phyloP scores from a whole-genome alignment of 2,329 filamentous ascomycete genomes.

The Cytospora schulzeri region DNA sequence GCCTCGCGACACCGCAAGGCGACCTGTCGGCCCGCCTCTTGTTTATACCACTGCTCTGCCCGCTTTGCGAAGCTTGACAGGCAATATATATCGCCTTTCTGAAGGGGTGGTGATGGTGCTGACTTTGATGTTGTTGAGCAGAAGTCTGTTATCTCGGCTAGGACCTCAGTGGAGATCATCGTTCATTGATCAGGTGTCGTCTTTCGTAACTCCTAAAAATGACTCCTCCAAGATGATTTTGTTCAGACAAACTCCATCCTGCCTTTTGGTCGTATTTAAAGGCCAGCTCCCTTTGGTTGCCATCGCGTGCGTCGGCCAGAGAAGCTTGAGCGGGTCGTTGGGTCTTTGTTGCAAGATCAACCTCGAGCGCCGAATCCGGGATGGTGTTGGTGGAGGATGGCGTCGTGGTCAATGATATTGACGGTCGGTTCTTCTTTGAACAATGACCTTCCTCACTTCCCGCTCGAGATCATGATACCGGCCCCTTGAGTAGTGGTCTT shows the following conservation, averaged over 20 bases:
- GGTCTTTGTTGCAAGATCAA: slow-evolving; percentile 3
- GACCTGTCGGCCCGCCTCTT: slow-evolving; percentile 10
- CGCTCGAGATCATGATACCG: too few species aligned
- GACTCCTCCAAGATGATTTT: neutral
- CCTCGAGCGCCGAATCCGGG: slow-evolving; percentile 13
- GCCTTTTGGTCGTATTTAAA: neutral
- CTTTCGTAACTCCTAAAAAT: neutral
- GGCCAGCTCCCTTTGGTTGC: neutral
- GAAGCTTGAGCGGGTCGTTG: neutral
- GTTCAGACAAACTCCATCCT: neutral
- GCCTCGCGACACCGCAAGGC: neutral
- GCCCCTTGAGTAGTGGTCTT: too few species aligned
- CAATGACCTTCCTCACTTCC: neutral
- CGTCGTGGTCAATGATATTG: neutral
- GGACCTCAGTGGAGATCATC: neutral
- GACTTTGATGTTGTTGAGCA: neutral
- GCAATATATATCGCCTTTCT: slow-evolving; percentile 13
- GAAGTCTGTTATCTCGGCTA: neutral
- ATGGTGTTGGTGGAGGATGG: neutral
- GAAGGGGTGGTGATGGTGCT: slow-evolving; percentile 5
- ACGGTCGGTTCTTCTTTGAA: slow-evolving; percentile 1
- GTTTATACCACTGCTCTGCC: slow-evolving; percentile 17
- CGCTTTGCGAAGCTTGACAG: slow-evolving; percentile 12
- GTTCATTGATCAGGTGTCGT: neutral
- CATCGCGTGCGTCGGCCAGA: neutral